A percentile compares a stretch with the other conserved stretches of the same genome.
Conservation (phyloP, 2,329 filamentous ascomycete genomes). For the Mycosphaerella sp. region DNA sequence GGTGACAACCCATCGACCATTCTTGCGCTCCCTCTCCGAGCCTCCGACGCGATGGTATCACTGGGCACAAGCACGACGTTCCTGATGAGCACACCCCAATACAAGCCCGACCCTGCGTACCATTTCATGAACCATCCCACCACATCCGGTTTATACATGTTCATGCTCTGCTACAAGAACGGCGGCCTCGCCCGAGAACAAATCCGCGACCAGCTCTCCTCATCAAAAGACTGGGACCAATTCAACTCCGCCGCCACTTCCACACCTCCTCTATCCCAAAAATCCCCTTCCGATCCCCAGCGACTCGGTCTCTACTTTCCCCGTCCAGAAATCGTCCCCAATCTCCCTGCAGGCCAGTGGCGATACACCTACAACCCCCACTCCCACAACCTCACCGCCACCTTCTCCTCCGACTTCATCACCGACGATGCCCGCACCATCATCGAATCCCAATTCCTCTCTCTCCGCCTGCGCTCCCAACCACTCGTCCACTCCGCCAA, state of each 20-base stretch:
- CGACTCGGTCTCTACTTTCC: conserved; percentile 93
- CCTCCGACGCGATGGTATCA: conserved; percentile 88
- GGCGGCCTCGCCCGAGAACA: conserved; percentile 87
- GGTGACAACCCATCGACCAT: conserved; percentile 97
- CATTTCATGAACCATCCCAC: conserved; percentile 99
- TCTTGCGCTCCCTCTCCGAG: conserved; percentile 76
- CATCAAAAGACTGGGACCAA: conserved; percentile 58
- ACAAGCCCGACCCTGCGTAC: conserved; percentile 81
- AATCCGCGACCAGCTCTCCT: conserved; percentile 72
- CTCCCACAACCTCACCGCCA: conserved; percentile 41
- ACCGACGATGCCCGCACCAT: conserved; percentile 71
- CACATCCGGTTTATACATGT: conserved; percentile 89
- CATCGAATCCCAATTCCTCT: conserved; percentile 90
- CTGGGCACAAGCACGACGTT: conserved; percentile 95
- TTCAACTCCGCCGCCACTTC: conserved; percentile 71
- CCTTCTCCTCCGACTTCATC: conserved; percentile 41
- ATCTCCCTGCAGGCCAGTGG: conserved; percentile 79
- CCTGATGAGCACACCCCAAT: conserved; percentile 91
- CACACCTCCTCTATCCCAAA: conserved; percentile 63
- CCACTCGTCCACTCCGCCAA: conserved; percentile 54
- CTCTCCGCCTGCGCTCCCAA: conserved; percentile 76
- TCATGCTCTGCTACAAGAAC: conserved; percentile 99
- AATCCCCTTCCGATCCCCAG: conserved; percentile 49
- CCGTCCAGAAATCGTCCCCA: conserved; percentile 91
- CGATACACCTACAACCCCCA: conserved; percentile 58